These are phyloP conservation scores for Cystobasidium tubakii DNA, from an alignment of 768 basidiomycete genomes.

Conservation along the genomic window DNA sequence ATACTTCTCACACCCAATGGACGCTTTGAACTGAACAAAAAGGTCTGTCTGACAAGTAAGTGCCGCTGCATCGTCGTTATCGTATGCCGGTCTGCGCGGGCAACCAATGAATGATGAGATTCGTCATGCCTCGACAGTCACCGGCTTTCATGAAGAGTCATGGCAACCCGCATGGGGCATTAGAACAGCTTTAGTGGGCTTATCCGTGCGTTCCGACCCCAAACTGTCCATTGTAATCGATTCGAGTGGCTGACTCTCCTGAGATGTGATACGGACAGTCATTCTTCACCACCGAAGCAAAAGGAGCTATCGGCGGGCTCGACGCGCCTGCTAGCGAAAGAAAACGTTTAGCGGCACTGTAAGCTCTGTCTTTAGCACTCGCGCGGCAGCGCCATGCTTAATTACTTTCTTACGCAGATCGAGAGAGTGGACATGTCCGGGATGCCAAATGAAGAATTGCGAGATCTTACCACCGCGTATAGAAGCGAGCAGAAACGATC, in stretches of 20 bases:
- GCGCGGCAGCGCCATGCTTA: not conserved
- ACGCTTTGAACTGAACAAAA: conserved; percentile 88
- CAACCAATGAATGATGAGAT: too few species aligned
- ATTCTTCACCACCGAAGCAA: conserved; percentile 50
- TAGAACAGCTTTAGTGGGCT: conserved; percentile 59
- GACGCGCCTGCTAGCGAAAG: conserved; percentile 48
- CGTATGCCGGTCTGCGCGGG: too few species aligned
- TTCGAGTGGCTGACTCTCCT: not conserved
- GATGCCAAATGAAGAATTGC: conserved; percentile 13
- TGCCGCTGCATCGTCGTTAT: too few species aligned
- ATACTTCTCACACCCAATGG: conserved; percentile 95
- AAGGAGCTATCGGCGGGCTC: conserved; percentile 48
- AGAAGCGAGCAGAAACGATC: not conserved
- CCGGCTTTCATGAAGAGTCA: conserved; percentile 86
- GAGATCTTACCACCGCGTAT: conserved; percentile 5
- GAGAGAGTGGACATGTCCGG: conserved; percentile 22
- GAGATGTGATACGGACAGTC: conserved; percentile 25
- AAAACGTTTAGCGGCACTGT: conserved; percentile 45
- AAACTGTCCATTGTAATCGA: not conserved
- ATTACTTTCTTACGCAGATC: conserved; percentile 5
- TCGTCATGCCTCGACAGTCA: conserved; percentile 51
- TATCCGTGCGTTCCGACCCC: conserved; percentile 29
- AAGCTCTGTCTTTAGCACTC: not conserved
- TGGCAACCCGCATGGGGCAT: conserved; percentile 99
- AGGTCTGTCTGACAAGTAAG: conserved; percentile 79